Percentiles rank a stretch among this genome's conserved stretches.
Conservation (phyloP, 169 alveolate genomes). For the Eimeria praecox region DNA sequence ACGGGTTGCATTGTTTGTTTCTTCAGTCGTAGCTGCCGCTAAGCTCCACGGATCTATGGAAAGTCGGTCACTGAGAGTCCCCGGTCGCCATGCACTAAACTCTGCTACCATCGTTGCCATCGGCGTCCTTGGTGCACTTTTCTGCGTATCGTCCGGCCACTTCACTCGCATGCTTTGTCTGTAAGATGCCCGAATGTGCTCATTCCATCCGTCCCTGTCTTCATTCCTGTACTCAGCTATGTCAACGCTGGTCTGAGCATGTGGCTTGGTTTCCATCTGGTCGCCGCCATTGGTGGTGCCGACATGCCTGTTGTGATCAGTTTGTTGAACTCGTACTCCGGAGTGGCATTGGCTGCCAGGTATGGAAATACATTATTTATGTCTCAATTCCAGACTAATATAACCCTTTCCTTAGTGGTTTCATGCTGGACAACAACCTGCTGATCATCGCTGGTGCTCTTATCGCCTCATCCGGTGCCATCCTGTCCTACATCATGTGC, state of each 20-base stretch:
- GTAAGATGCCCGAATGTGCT: slow-evolving; percentile 18
- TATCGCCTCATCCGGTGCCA: slow-evolving; percentile 97
- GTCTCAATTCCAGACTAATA: not conserved
- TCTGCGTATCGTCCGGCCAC: slow-evolving; percentile 73
- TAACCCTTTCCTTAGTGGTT: slow-evolving; percentile 56
- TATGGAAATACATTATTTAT: not conserved
- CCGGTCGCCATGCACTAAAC: slow-evolving; percentile 88
- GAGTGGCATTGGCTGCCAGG: slow-evolving; percentile 96
- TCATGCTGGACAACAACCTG: slow-evolving; percentile 93
- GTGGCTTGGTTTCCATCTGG: slow-evolving; percentile 92
- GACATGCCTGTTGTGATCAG: slow-evolving; percentile 98
- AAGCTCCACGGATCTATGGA: slow-evolving; percentile 93
- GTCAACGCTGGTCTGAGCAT: slow-evolving; percentile 81
- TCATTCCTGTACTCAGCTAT: slow-evolving; percentile 51
- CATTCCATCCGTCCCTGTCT: not conserved
- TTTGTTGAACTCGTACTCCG: slow-evolving; percentile 96
- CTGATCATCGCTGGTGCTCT: slow-evolving; percentile 96
- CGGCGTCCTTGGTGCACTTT: slow-evolving; percentile 71
- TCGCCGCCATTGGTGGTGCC: slow-evolving; percentile 96
- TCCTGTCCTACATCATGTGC: slow-evolving; percentile 96
- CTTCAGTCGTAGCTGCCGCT: slow-evolving; percentile 94
- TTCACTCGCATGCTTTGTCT: slow-evolving; percentile 61
- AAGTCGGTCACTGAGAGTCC: slow-evolving; percentile 89
- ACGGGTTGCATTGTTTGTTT: not conserved
- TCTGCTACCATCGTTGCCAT: slow-evolving; percentile 55